Base-by-base conservation (phyloP, 805 yeast species). In the Lipomyces sp. region DNA sequence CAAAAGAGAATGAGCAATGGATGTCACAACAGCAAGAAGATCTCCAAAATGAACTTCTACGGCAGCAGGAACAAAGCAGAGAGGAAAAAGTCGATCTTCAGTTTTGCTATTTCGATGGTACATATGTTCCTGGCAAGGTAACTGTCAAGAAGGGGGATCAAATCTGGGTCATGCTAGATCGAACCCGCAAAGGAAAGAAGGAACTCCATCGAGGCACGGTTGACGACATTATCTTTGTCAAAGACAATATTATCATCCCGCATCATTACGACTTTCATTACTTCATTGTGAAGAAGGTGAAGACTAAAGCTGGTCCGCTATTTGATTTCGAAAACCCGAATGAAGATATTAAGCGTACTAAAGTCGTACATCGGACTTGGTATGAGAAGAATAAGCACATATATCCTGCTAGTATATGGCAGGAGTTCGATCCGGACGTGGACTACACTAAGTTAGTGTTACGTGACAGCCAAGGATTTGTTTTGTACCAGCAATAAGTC, bases 361-460 rank as follows among this genome's bases (percentile, higher is more conserved):
- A 73, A 57, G 70, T 76, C 30, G 77, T 76, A 18, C 66, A 69
- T 18, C 62, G 72, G 37, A 45, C 67, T 5, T 75, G 77, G 78
- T 75, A 74, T 54, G 73, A 74, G 60, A 59, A 70, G 54, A 71
- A 76, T 53, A 74, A 73, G 62, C 77, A 75, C 34, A 72, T 75
- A 2, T 75, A 64, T 64, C 78, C 77, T 2, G 74, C 74, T 8
- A 62, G 64, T 18, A 34, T 71, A 29, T 75, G 77, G 77, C 65
- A 69, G 53, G 77, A 74, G 33, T 75, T 71, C 55, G 76, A 74
- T 56, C 75, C 77, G 3, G 64, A 65, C n/a, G 64, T 71, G 18
- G 77, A 74, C 53, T 74, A 74, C 56, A 64, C 69, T 2, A 72
- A 69, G 32, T 60, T 64, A 42, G 72, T 74, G 0, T 61, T 67